Percentiles rank a stretch among this genome's conserved stretches.
Conservation (phyloP, 2,329 filamentous ascomycete species). For the Arthrobotrys sphaeroides region DNA sequence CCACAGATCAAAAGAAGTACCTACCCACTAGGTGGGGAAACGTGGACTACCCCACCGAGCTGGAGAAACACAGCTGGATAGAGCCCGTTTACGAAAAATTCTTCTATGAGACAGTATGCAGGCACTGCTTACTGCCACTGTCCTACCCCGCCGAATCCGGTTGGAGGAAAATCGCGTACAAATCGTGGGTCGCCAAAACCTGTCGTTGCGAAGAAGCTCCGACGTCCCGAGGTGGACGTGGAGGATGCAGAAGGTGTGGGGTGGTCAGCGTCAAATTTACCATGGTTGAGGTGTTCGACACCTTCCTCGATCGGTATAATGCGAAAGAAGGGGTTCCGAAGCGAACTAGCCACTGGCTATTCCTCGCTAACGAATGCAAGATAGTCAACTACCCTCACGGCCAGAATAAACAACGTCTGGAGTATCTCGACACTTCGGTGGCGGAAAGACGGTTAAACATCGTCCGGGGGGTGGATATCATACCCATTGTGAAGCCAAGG, state of each 20-base stretch:
- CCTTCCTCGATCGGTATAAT: neutral
- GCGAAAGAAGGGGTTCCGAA: neutral
- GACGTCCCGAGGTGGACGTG: too few species aligned
- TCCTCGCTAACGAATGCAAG: conserved; percentile 39
- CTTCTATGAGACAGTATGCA: conserved; percentile 25
- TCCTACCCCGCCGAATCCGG: neutral
- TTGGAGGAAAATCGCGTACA: conserved; percentile 4
- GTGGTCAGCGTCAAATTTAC: conserved; percentile 41
- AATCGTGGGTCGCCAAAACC: neutral
- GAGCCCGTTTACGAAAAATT: conserved; percentile 35
- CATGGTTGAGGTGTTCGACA: conserved; percentile 39
- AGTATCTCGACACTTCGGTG: neutral
- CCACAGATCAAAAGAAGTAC: neutral
- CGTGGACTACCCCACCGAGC: neutral
- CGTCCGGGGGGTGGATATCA: conserved; percentile 20
- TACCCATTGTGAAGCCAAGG: neutral
- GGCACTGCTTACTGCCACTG: conserved; percentile 26
- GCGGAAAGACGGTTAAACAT: conserved; percentile 16
- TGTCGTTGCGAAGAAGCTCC: conserved; percentile 6
- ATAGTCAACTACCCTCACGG: neutral
- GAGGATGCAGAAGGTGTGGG: conserved; percentile 34
- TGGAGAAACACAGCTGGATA: conserved; percentile 15
- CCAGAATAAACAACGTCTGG: neutral
- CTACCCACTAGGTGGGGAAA: conserved; percentile 4
- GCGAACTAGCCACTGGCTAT: conserved; percentile 16